Percentiles rank a stretch among this genome's conserved stretches.
Evolutionary conservation across 805 yeast genomes (phyloP).

Genomic region (Priceomyces fermenticarens): DNA sequence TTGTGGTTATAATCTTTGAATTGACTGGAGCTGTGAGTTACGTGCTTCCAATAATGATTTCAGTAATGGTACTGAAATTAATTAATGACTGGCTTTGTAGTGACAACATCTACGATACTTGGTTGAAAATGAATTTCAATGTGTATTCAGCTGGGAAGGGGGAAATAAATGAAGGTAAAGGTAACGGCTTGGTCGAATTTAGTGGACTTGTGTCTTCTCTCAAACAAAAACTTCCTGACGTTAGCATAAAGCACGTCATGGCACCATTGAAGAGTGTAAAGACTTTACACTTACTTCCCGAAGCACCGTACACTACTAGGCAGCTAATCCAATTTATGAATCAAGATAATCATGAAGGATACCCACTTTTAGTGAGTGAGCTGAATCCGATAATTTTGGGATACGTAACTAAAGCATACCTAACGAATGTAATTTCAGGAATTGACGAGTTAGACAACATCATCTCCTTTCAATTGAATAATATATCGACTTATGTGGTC

Average conservation of each 20-base stretch:
- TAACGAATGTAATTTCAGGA: conserved; percentile 12
- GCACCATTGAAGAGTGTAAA: conserved; percentile 24
- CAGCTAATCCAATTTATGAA: conserved; percentile 17
- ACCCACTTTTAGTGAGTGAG: conserved; percentile 30
- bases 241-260: conserved; percentile 26
- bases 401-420: conserved; percentile 28
- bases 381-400: conserved; percentile 29
- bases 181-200: conserved; percentile 35
- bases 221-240: conserved; percentile 32
- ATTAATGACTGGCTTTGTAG: conserved; percentile 61
- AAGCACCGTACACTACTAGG: conserved; percentile 19
- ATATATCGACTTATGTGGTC: conserved; percentile 14
- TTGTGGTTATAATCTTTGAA: conserved; percentile 79
- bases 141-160: conserved; percentile 1
- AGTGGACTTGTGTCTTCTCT: conserved; percentile 24
- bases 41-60: conserved; percentile 81
- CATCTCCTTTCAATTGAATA: conserved; percentile 20
- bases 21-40: conserved; percentile 83
- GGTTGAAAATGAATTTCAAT: conserved; percentile 32
- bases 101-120: conserved; percentile 62
- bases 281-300: conserved; percentile 24
- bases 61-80: conserved; percentile 73
- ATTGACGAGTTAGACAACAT: conserved; percentile 3
- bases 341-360: conserved; percentile 41
- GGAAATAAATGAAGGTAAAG: conserved; percentile 31